Evolutionary conservation across 108 stramenopile genomes (phyloP).

Genomic region (Cyclotella atomus): DNA sequence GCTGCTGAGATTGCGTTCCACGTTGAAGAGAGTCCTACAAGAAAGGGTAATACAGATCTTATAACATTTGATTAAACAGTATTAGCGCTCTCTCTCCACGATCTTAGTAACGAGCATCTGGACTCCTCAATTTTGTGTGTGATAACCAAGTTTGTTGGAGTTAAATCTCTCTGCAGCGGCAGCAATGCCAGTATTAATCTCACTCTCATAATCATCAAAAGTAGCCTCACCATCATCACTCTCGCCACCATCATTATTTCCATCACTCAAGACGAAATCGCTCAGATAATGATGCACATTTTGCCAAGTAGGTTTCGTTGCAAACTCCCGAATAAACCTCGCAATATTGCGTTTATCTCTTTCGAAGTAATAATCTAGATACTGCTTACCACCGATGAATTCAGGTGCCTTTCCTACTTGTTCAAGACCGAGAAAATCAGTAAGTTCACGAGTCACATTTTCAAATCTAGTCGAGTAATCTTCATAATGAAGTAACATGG

Average conservation of each 20-base stretch:
- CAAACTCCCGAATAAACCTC: conserved; percentile 19
- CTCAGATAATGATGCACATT: conserved; percentile 15
- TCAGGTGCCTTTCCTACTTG: conserved; percentile 18
- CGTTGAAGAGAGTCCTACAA: not conserved
- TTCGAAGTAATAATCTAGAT: conserved; percentile 23
- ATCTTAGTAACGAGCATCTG: too few relatives aligned
- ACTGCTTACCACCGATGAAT: conserved; percentile 25
- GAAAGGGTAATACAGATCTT: conserved; percentile 3
- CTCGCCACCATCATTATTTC: too few relatives aligned
- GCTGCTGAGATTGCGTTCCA: not conserved
- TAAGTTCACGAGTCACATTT: conserved; percentile 42
- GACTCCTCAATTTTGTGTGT: too few relatives aligned
- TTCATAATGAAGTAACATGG: conserved; percentile 72
- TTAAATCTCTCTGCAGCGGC: too few relatives aligned
- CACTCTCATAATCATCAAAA: too few relatives aligned
- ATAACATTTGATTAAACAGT: conserved; percentile 9
- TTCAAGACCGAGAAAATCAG: conserved; percentile 66
- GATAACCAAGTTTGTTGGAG: too few relatives aligned
- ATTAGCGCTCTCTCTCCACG: too few relatives aligned
- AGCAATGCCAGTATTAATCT: too few relatives aligned
- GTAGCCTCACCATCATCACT: too few relatives aligned
- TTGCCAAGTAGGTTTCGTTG: conserved; percentile 31
- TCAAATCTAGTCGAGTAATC: conserved; percentile 59
- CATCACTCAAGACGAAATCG: too few relatives aligned
- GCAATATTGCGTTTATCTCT: conserved; percentile 6